Evolutionary conservation across 2,329 filamentous ascomycete species (phyloP).

Genomic region (Zasmidium cellare): DNA sequence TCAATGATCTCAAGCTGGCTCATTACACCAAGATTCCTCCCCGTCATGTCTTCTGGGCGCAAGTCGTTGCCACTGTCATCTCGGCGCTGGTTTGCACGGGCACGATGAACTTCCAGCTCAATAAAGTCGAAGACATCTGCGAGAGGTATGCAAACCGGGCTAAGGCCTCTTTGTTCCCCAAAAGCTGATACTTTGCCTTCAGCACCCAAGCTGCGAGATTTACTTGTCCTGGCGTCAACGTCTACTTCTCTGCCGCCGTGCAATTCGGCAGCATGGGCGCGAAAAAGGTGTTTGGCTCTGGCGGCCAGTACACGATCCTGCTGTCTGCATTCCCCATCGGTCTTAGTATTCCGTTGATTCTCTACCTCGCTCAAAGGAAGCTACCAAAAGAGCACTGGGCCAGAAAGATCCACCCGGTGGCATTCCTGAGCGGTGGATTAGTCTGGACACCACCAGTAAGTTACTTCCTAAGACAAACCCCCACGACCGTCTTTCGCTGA

Average conservation of each 20-base stretch:
- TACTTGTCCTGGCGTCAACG: slow-evolving; percentile 8
- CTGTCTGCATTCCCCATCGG: slow-evolving; percentile 6
- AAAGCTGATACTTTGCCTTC: too few species aligned
- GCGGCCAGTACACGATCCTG: slow-evolving; percentile 4
- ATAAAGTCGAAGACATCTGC: slow-evolving; percentile 9
- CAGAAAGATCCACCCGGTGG: slow-evolving; percentile 6
- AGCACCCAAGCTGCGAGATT: slow-evolving; percentile 2
- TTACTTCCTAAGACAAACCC: too few species aligned
- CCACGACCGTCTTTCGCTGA: too few species aligned
- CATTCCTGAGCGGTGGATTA: slow-evolving; percentile 3
- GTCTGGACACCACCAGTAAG: slow-evolving; percentile 4
- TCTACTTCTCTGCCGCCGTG: slow-evolving; percentile 7
- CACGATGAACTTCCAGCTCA: slow-evolving; percentile 61
- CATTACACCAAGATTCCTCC: slow-evolving; percentile 86
- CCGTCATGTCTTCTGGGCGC: slow-evolving; percentile 70
- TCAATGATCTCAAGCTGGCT: slow-evolving; percentile 79
- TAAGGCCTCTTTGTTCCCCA: too few species aligned
- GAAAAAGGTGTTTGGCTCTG: slow-evolving; percentile 3
- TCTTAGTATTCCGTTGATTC: slow-evolving; percentile 1
- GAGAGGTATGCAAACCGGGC: background rate
- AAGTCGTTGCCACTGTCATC: slow-evolving; percentile 74
- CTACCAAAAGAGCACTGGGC: slow-evolving; percentile 3
- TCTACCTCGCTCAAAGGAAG: background rate
- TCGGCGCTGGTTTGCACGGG: slow-evolving; percentile 58
- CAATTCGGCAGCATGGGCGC: slow-evolving; percentile 4